Conservation (phyloP, 768 basidiomycete species). For the Brasilioporus rufonigricans region DNA sequence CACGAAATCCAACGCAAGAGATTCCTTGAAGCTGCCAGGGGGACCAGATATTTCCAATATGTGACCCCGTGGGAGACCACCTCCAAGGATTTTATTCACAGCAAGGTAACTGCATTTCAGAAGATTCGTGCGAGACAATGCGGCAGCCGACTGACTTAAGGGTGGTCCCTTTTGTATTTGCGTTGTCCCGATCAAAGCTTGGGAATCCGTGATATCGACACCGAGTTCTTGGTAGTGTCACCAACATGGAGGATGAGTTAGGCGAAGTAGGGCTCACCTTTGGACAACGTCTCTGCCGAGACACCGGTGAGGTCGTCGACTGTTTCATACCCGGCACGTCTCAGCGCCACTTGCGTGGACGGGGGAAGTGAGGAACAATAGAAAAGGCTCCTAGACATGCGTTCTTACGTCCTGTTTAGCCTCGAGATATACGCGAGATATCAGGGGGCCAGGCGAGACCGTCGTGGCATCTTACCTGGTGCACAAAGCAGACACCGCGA, state of each 20-base stretch:
- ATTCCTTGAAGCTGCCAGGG: slow-evolving; percentile 68
- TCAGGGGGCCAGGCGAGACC: neutral
- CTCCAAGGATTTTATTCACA: slow-evolving; percentile 58
- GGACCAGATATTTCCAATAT: slow-evolving; percentile 76
- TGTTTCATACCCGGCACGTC: slow-evolving; percentile 56
- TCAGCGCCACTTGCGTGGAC: slow-evolving; percentile 45
- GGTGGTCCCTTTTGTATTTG: slow-evolving; percentile 32
- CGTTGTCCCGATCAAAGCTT: slow-evolving; percentile 43
- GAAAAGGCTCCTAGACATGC: slow-evolving; percentile 43
- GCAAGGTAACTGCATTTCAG: slow-evolving; percentile 37
- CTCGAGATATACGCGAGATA: neutral
- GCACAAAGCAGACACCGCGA: neutral
- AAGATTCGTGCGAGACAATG: slow-evolving; percentile 26
- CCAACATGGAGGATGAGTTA: neutral
- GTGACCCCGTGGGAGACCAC: slow-evolving; percentile 59
- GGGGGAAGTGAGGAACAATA: slow-evolving; percentile 45
- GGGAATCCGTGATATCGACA: slow-evolving; percentile 44
- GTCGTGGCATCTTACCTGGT: slow-evolving; percentile 10
- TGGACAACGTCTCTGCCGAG: slow-evolving; percentile 46
- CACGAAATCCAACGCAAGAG: slow-evolving; percentile 49
- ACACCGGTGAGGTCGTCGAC: slow-evolving; percentile 47
- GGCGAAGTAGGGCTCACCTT: slow-evolving; percentile 38
- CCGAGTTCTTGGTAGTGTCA: slow-evolving; percentile 43
- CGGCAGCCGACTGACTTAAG: slow-evolving; percentile 59
- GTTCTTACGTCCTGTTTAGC: neutral